phyloP scores from a whole-genome alignment of 805 yeast species.

The Yarrowia sp. region DNA sequence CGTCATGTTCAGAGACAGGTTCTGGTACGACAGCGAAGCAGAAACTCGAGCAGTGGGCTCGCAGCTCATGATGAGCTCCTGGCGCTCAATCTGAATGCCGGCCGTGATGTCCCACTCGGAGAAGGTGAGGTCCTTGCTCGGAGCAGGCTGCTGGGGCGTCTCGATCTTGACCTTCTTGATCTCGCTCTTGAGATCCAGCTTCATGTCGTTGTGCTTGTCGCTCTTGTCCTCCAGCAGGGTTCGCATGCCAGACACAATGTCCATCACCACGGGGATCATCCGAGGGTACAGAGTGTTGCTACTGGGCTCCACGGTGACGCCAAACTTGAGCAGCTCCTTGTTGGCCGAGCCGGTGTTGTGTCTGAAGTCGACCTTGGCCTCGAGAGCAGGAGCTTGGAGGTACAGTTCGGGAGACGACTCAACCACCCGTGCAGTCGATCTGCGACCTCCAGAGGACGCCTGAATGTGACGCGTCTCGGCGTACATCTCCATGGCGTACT shows the following conservation, averaged over 20 bases:
- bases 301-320: slow-evolving; percentile 64
- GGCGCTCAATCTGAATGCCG: slow-evolving; percentile 66
- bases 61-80: slow-evolving; percentile 76
- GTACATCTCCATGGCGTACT: slow-evolving; percentile 28
- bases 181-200: neutral
- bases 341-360: slow-evolving; percentile 24
- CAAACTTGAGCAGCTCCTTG: slow-evolving; percentile 41
- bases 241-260: slow-evolving; percentile 40
- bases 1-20: slow-evolving; percentile 58
- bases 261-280: slow-evolving; percentile 75
- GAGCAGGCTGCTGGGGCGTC: neutral
- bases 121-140: slow-evolving; percentile 30
- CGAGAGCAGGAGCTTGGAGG: slow-evolving; percentile 74
- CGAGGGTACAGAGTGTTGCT: slow-evolving; percentile 66
- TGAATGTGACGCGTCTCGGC: neutral
- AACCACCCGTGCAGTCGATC: neutral
- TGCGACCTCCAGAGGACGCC: neutral
- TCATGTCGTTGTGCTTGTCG: neutral
- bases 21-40: slow-evolving; percentile 72
- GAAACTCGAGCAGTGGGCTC: slow-evolving; percentile 93
- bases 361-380: slow-evolving; percentile 53
- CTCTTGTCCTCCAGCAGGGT: neutral
- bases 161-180: slow-evolving; percentile 11
- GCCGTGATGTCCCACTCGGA: slow-evolving; percentile 59
- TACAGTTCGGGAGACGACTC: slow-evolving; percentile 42